phyloP scores from a whole-genome alignment of 2,329 filamentous ascomycete genomes.

The Colletotrichum sp. region DNA sequence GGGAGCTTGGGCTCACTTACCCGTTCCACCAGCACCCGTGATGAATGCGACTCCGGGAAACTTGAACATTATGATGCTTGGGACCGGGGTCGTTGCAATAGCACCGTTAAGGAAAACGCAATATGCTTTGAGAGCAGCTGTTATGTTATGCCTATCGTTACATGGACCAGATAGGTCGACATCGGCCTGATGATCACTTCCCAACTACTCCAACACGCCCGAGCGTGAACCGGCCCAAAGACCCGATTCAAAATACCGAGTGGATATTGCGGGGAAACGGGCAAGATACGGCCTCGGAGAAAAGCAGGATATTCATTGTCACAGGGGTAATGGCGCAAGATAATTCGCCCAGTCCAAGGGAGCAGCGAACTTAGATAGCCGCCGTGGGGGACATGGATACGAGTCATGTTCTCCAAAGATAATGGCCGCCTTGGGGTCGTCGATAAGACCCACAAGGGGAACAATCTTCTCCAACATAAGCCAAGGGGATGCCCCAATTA shows the following conservation, averaged over 20 bases:
- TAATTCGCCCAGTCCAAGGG: neutral
- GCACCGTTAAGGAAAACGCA: neutral
- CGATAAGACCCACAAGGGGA: neutral
- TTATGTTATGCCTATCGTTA: neutral
- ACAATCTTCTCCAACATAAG: constrained; percentile 21
- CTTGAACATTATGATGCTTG: constrained; percentile 6
- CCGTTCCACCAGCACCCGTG: constrained; percentile 53
- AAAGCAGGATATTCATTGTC: neutral
- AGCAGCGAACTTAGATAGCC: neutral
- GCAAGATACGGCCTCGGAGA: neutral
- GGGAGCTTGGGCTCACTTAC: constrained; percentile 26
- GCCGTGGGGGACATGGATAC: neutral
- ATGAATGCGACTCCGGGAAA: constrained; percentile 52
- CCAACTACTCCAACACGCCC: neutral
- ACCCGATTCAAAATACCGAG: neutral
- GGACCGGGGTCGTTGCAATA: neutral
- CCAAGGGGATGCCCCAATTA: constrained; percentile 2
- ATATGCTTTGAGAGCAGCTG: neutral
- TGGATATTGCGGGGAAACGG: constrained; percentile 17
- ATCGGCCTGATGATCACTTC: neutral
- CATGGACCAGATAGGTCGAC: neutral
- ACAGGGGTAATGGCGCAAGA: neutral
- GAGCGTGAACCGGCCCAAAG: neutral
- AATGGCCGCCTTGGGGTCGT: constrained; percentile 5
- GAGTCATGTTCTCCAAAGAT: constrained; percentile 18